Evolutionary conservation across 2,329 filamentous ascomycete genomes (phyloP).

Genomic region (Ceratocystis huliohia): DNA sequence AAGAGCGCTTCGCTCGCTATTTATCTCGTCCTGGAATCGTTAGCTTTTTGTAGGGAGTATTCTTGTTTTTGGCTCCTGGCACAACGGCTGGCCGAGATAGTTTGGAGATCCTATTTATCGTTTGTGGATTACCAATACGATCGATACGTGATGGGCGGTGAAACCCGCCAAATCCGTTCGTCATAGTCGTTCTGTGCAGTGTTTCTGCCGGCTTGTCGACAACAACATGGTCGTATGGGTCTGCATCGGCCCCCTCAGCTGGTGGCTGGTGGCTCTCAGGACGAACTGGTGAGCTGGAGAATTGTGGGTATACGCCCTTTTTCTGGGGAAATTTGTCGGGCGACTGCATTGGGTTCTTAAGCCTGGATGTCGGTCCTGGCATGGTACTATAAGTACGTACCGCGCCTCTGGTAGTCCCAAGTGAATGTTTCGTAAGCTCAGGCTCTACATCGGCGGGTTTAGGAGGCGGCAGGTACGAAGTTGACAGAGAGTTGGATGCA

Average conservation of each 20-base stretch:
- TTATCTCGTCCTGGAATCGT: conserved; percentile 30
- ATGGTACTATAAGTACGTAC: not conserved
- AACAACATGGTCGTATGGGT: conserved; percentile 28
- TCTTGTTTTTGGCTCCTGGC: conserved; percentile 30
- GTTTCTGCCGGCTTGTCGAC: conserved; percentile 30
- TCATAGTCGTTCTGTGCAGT: conserved; percentile 43
- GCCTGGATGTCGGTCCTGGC: conserved; percentile 20
- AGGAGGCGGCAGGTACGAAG: not conserved
- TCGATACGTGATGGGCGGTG: conserved; percentile 34
- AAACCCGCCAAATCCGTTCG: conserved; percentile 30
- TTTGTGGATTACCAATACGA: conserved; percentile 20
- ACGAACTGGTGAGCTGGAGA: conserved; percentile 45
- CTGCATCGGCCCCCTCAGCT: conserved; percentile 23
- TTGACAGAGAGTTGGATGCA: not conserved
- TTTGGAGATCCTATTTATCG: conserved; percentile 33
- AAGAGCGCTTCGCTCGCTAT: no score
- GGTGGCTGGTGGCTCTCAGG: conserved; percentile 21
- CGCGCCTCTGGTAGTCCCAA: conserved; percentile 25
- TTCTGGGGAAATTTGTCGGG: conserved; percentile 7
- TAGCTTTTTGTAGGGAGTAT: conserved; percentile 41
- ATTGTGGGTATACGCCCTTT: conserved; percentile 39
- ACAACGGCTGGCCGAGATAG: conserved; percentile 31
- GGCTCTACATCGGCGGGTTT: conserved; percentile 25
- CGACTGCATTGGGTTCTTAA: not conserved
- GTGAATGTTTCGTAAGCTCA: conserved; percentile 31